Base-by-base conservation (phyloP, 225 moss, liverwort and hornwort genomes). In the Polytrichum formosum region DNA sequence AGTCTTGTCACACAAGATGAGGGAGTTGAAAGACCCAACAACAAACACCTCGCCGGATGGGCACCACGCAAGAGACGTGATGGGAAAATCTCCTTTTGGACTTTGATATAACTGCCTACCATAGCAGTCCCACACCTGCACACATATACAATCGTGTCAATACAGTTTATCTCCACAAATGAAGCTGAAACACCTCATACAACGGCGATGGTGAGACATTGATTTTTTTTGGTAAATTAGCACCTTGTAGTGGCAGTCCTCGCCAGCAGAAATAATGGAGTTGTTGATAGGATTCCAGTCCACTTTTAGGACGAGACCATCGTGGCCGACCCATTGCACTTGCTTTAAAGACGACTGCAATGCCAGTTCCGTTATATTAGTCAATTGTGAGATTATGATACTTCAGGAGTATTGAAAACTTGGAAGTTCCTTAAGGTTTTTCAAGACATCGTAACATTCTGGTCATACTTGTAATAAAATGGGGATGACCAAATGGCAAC, bases 201-300 rank as follows among this genome's bases (percentile, higher is more conserved):
- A 63, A 28, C 18, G 64, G 7, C 0, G n/a, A 7, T 19, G 30
- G 17, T 28, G 27, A 25, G 26, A 29, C 18, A 9, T 19, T 26
- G 67, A 17, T 26, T 33, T 46, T 33, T 46, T 16, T 16, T 0
- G 13, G 46, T 46, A 46, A 46, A 46, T 1, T 13, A 46, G 13
- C 65, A 97, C 97, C 81, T 97, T 97, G 27, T 92, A 94, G 67
- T 79, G 56, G 29, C 59, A 94, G 61, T 97, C 97, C 74, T 97
- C 94, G 76, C 97, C 94, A 60, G 88, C 88, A 18, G 97, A 97
- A 20, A 94, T 80, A 59, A 97, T 84, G 30, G 31, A 77, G 10
- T 97, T 94, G 71, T 87, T 97, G 67, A 92, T 81, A 67, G 86
- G 91, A 18, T 89, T 92, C 94, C 97, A 97, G 53, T 97, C 94